Conservation (phyloP, 2,329 filamentous ascomycete species). For the Mycocentrospora acerina region DNA sequence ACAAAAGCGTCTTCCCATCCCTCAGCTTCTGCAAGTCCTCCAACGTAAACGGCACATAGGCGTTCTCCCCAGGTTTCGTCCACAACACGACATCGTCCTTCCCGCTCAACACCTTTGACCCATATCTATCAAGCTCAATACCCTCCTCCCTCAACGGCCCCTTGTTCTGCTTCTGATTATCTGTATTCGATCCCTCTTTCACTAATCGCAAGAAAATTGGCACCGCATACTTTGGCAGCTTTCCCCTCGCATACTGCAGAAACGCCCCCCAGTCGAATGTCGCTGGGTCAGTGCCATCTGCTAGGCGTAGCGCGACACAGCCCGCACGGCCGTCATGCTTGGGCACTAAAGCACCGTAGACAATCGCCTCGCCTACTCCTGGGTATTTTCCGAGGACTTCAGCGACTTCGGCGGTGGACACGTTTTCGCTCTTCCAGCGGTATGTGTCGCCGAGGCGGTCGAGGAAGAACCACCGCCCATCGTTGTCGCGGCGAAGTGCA, state of each 20-base stretch:
- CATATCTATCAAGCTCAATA: constrained; percentile 54
- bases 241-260: constrained; percentile 20
- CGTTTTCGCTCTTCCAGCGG: constrained; percentile 52
- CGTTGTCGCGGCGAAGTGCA: constrained; percentile 44
- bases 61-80: constrained; percentile 24
- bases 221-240: constrained; percentile 70
- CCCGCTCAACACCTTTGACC: constrained; percentile 27
- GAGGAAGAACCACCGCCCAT: constrained; percentile 51
- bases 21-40: constrained; percentile 20
- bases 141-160: constrained; percentile 66
- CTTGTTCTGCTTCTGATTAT: constrained; percentile 81
- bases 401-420: constrained; percentile 50
- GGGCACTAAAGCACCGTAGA: constrained; percentile 50
- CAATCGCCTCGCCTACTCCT: constrained; percentile 47
- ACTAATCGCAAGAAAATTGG: constrained; percentile 70
- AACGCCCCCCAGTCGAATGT: constrained; percentile 29
- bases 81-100: constrained; percentile 29
- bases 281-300: constrained; percentile 36
- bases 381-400: constrained; percentile 46
- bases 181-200: constrained; percentile 58
- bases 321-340: constrained; percentile 53
- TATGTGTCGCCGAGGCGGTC: constrained; percentile 51
- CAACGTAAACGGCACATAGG: constrained; percentile 25
- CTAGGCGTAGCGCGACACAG: constrained; percentile 59
- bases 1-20: constrained; percentile 17